Evolutionary conservation across 23 red algal species (phyloP), one percentile per base, ranked within the genome.

Genomic region (Gracilariopsis chorda): DNA sequence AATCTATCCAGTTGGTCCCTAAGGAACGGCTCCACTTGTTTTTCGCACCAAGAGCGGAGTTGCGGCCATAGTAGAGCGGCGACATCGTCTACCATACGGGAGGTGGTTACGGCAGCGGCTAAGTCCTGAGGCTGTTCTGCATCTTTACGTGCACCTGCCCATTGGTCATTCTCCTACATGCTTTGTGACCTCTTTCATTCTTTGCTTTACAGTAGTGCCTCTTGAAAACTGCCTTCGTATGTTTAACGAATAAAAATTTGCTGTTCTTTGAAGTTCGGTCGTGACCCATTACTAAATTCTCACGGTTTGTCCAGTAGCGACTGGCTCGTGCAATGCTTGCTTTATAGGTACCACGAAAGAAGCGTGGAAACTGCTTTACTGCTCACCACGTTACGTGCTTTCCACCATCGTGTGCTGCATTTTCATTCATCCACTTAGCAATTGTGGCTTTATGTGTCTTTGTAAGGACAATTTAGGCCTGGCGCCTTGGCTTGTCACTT

Each of bases 311-410:
- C 63, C 63, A 70, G 12, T 70, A 70, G 16, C 63, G 1, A 16
- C 6, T 42, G 2, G 34, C 63, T 40, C 33, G 1, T 20, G 39
- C 14, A 6, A 70, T 11, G 34, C 43, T 70, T 1, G 63, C 24
- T 41, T 70, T 70, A 40, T 13, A 1, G 33, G 5, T 70, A 14
- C 34, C 63, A 14, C 82, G 21, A 42, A 73, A 87, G 30, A 73
- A 73, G 10, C 35, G 62, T 1, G 62, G 0, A 29, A 87, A 87
- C 3, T 70, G 55, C 1, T 9, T 59, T 5, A 83, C 35, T 46
- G 78, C 78, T 62, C 16, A 19, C 29, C 28, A 86, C 13, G 28
- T 23, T 23, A 86, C 20, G 42, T 70, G 56, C 36, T 86, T 86
- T 46, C 9, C 14, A n/a, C 81, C 81, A 20, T 70, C 39, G 10